These are phyloP conservation scores for Crithidia brevicula DNA, from an alignment of 208 protist genomes.

Conservation along the genomic window DNA sequence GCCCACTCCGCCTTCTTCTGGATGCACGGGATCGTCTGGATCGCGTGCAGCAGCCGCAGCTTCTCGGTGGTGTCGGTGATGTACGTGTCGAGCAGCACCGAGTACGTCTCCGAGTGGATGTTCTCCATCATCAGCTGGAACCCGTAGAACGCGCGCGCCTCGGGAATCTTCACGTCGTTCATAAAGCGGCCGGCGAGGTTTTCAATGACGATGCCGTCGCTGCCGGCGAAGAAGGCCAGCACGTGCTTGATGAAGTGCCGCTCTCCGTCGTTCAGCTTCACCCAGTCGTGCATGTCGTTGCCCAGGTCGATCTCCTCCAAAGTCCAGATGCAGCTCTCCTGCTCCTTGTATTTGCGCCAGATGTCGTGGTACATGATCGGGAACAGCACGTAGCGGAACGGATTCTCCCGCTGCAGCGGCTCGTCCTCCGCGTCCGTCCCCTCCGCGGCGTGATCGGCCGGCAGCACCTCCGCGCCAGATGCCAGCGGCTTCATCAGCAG, in stretches of 20 bases:
- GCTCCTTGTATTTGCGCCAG: constrained; percentile 99
- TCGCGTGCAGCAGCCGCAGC: constrained; percentile 95
- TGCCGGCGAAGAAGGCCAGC: constrained; percentile 99
- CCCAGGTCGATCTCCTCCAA: constrained; percentile 98
- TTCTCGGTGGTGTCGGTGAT: constrained; percentile 96
- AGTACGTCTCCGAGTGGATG: constrained; percentile 98
- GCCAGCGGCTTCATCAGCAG: constrained; percentile 13
- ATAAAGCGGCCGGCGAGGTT: constrained; percentile 98
- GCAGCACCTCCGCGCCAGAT: constrained; percentile 9
- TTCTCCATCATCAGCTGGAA: constrained; percentile 99
- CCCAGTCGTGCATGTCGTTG: constrained; percentile 96
- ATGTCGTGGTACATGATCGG: constrained; percentile 98
- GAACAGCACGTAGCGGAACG: constrained; percentile 98
- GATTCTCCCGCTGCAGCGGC: constrained; percentile 96
- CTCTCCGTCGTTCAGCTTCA: constrained; percentile 95
- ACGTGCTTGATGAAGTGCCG: constrained; percentile 99
- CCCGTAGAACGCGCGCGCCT: constrained; percentile 98
- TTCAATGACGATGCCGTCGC: constrained; percentile 99
- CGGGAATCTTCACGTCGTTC: constrained; percentile 98
- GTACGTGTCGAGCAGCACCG: constrained; percentile 96
- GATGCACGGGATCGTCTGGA: constrained; percentile 97
- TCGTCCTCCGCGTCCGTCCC: constrained; percentile 65
- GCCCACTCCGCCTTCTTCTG: constrained; percentile 99
- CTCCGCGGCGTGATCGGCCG: constrained; percentile 6
- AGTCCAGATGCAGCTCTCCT: constrained; percentile 98